phyloP scores from a whole-genome alignment of 2,329 filamentous ascomycete genomes.

The Microascus cirrosus region DNA sequence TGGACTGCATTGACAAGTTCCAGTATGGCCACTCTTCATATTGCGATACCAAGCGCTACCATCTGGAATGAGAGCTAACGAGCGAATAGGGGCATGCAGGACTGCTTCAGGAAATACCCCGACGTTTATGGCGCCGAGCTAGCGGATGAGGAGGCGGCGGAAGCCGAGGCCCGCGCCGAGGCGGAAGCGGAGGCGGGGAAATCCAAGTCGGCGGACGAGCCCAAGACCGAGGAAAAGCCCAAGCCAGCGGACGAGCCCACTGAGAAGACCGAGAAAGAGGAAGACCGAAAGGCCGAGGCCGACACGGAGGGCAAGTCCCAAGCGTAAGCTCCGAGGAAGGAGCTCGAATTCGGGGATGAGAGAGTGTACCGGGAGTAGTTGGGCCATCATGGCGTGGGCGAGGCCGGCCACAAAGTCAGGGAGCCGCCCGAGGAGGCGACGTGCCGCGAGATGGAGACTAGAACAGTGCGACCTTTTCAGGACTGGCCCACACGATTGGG shows the following conservation, averaged over 20 bases:
- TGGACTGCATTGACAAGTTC: slow-evolving; percentile 96
- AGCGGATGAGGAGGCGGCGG: slow-evolving; percentile 54
- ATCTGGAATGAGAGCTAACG: slow-evolving; percentile 13
- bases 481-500: too few relatives aligned
- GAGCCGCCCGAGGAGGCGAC: too few relatives aligned
- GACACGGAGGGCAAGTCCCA: too few relatives aligned
- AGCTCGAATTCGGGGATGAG: too few relatives aligned
- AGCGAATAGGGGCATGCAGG: slow-evolving; percentile 72
- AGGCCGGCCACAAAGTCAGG: too few relatives aligned
- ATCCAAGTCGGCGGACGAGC: neutral
- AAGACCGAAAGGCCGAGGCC: too few relatives aligned
- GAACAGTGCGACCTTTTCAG: too few relatives aligned
- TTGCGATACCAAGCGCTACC: slow-evolving; percentile 1
- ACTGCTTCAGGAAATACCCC: slow-evolving; percentile 87
- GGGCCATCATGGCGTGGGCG: too few relatives aligned
- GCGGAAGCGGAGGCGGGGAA: neutral
- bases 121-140: slow-evolving; percentile 88
- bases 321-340: too few relatives aligned
- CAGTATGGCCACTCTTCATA: slow-evolving; percentile 49
- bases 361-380: too few relatives aligned
- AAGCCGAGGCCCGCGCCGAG: neutral
- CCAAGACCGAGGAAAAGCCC: neutral
- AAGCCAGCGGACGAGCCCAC: neutral
- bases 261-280: neutral
- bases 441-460: too few relatives aligned